Evolutionary conservation across 352 stramenopile genomes (phyloP).

Genomic region (Aphanomyces stellatus): DNA sequence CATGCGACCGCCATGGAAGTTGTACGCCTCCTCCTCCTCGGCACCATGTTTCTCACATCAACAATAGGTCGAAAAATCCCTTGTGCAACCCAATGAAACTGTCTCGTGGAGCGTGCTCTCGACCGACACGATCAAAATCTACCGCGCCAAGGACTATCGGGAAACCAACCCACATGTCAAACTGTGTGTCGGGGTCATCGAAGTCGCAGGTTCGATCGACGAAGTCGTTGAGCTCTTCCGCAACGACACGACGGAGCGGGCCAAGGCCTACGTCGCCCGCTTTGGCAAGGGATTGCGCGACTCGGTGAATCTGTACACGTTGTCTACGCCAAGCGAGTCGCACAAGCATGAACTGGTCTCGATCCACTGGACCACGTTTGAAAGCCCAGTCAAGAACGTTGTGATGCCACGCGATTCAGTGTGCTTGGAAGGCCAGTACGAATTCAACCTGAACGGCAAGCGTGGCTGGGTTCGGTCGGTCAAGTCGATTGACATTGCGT

Average conservation of each 20-base stretch:
- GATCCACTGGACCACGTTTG: not conserved
- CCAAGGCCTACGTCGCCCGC: not conserved
- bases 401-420: not conserved
- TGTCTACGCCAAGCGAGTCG: not conserved
- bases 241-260: not conserved
- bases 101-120: no score
- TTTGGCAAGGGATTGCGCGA: not conserved
- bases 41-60: no score
- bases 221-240: not conserved
- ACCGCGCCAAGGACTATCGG: not conserved
- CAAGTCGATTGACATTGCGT: not conserved
- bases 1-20: no score
- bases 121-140: no score
- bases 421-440: not conserved
- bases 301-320: not conserved
- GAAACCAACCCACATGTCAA: not conserved
- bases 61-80: no score
- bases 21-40: no score
- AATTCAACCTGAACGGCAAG: not conserved
- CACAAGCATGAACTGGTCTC: not conserved
- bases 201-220: not conserved
- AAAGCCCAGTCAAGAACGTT: not conserved
- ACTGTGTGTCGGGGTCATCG: not conserved
- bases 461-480: not conserved
- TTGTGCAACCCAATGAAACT: no score